A percentile compares a stretch with the other conserved stretches of the same genome.
Evolutionary conservation across 371 early-diverging fungal species (phyloP).

Genomic region (Capillidium heterosporum): DNA sequence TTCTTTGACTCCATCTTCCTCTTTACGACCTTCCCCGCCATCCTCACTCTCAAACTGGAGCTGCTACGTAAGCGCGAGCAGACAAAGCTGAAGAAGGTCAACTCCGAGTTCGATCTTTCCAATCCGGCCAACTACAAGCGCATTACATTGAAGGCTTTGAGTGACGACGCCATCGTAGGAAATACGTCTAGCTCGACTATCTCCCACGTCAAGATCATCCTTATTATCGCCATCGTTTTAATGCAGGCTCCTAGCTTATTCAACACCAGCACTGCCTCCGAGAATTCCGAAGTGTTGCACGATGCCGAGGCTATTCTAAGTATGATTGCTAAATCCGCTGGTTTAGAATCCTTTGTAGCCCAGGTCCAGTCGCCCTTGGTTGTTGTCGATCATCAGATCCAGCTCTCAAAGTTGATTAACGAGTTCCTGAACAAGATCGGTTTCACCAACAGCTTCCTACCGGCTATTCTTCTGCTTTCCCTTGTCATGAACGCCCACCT

Average conservation of each 20-base stretch:
- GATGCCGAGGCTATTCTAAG: constrained; percentile 14
- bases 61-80: constrained; percentile 28
- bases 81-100: constrained; percentile 11
- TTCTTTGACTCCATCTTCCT: constrained; percentile 65
- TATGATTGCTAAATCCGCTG: constrained; percentile 21
- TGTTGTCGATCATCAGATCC: constrained; percentile 6
- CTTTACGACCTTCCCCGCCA: constrained; percentile 73
- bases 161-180: constrained; percentile 8
- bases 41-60: constrained; percentile 76
- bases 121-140: constrained; percentile 11
- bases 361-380: constrained; percentile 13
- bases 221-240: constrained; percentile 2
- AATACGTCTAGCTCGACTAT: constrained; percentile 7
- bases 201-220: constrained; percentile 2
- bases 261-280: not conserved
- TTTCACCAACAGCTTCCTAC: constrained; percentile 25
- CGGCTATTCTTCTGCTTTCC: constrained; percentile 27
- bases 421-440: not conserved
- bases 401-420: not conserved
- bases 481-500: constrained; percentile 43
- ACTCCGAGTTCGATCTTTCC: not conserved
- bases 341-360: constrained; percentile 28
- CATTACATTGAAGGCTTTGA: constrained; percentile 15
- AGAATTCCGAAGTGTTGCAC: not conserved
- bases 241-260: not conserved